phyloP scores from a whole-genome alignment of 2,329 filamentous ascomycete species.

The Penicillium sp. region DNA sequence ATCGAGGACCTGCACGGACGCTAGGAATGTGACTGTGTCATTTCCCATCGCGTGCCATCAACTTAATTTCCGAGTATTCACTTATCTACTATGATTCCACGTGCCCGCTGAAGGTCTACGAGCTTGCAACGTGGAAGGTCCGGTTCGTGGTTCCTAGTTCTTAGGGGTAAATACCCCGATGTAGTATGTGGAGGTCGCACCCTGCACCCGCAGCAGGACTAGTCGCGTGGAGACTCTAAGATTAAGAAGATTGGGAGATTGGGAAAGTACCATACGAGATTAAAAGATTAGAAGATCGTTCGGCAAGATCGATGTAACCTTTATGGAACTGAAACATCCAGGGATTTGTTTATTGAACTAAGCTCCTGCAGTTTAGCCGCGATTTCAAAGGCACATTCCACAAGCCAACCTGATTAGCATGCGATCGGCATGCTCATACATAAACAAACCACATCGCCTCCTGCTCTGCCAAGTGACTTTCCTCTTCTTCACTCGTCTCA shows the following conservation, averaged over 20 bases:
- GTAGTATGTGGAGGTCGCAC: constrained; percentile 17
- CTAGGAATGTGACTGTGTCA: constrained; percentile 8
- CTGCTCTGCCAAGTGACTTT: neutral
- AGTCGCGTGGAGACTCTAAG: neutral
- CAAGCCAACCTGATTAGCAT: constrained; percentile 11
- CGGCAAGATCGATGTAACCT: constrained; percentile 12
- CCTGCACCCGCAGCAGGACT: neutral
- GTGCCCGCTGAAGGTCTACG: neutral
- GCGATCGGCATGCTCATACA: constrained; percentile 14
- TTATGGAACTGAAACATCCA: constrained; percentile 12
- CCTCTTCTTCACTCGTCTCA: constrained; percentile 1
- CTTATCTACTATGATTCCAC: neutral
- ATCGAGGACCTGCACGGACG: neutral
- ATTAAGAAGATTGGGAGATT: neutral
- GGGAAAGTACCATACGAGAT: neutral
- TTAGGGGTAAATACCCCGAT: constrained; percentile 3
- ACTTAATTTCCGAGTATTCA: neutral
- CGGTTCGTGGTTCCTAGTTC: neutral
- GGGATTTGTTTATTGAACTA: constrained; percentile 4
- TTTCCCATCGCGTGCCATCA: constrained; percentile 1
- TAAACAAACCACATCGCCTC: constrained; percentile 16
- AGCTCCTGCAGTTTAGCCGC: neutral
- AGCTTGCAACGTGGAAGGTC: neutral
- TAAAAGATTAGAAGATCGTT: neutral
- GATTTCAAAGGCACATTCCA: neutral